Evolutionary conservation across 1,139 yeast genomes (phyloP), one percentile per base, ranked within the genome.

Genomic region (Pichia sp.): DNA sequence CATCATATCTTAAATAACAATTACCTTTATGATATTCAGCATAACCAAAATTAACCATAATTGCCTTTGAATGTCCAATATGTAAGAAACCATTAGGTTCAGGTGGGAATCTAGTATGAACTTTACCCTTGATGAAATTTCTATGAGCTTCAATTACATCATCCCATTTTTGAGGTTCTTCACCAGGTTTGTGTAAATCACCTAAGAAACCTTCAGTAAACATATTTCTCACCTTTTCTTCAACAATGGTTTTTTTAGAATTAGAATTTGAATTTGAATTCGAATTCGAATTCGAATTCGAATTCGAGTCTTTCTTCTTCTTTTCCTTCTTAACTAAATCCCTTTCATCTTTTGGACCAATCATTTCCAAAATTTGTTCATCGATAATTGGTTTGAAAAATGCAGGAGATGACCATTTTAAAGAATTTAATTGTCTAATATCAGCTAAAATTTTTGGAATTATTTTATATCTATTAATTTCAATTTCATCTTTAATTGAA

Each of bases 21-120:
- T 77, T 72, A 49, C 98, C 99, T 45, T 76, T 72, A 60, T 88
- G 72, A 63, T 68, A 81, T 61, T 84, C 81, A 35, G 98, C 98
- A 60, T 72, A 91, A 14, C 97, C 97, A 62, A 91, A 91, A 62
- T 91, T 89, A 45, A 91, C 95, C 74, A 91, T 84, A 60, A 91
- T 91, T 39, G 98, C 98, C 67, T 93, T 93, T 37, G 96, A 84
- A 61, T 91, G 99, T 35, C 99, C 99, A 63, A 91, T 91, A 61
- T 91, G 98, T 58, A 91, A 72, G 58, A 79, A 91, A 44, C 98
- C 98, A 61, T 89, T 89, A 39, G 98, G 98, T 66, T 91, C 98
- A 6, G 98, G 98, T 26, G 99, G 99, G 69, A 91, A 91, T 60
- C 99, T 78, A 1, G 98, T 93, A 56, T 74, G 79, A 18, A 91